Evolutionary conservation across 176 grass and related monocot species (phyloP).

Genomic region (Thalia dealbata): DNA sequence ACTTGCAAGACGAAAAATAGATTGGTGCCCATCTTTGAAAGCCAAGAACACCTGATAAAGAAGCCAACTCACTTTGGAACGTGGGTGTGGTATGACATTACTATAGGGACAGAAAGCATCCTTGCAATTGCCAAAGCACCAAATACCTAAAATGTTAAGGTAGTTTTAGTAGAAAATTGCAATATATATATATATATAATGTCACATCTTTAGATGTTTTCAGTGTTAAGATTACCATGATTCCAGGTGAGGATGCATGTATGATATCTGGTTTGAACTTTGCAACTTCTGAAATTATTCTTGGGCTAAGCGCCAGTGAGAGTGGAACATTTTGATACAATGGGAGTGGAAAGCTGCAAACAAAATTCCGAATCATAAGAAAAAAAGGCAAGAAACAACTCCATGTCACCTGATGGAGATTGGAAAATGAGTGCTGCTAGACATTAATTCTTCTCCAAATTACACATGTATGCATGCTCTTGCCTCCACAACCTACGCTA

Average conservation of each 20-base stretch:
- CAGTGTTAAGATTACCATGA: slow-evolving; percentile 51
- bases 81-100: slow-evolving; percentile 98
- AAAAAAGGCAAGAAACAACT: slow-evolving; percentile 8
- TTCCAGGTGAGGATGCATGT: slow-evolving; percentile 88
- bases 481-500: no score
- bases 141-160: slow-evolving; percentile 47
- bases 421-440: no score
- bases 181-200: neutral
- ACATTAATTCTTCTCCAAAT: no score
- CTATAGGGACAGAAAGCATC: slow-evolving; percentile 59
- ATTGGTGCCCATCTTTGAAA: neutral
- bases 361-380: slow-evolving; percentile 4
- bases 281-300: slow-evolving; percentile 84
- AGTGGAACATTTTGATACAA: slow-evolving; percentile 89
- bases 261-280: slow-evolving; percentile 96
- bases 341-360: slow-evolving; percentile 80
- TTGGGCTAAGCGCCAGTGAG: slow-evolving; percentile 80
- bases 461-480: no score
- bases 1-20: neutral
- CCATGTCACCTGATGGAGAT: no score
- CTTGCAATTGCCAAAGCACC: slow-evolving; percentile 81
- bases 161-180: neutral
- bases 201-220: no score
- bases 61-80: slow-evolving; percentile 58
- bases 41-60: neutral